phyloP scores from a whole-genome alignment of 2,329 filamentous ascomycete genomes.

The Calonectria pteridis region DNA sequence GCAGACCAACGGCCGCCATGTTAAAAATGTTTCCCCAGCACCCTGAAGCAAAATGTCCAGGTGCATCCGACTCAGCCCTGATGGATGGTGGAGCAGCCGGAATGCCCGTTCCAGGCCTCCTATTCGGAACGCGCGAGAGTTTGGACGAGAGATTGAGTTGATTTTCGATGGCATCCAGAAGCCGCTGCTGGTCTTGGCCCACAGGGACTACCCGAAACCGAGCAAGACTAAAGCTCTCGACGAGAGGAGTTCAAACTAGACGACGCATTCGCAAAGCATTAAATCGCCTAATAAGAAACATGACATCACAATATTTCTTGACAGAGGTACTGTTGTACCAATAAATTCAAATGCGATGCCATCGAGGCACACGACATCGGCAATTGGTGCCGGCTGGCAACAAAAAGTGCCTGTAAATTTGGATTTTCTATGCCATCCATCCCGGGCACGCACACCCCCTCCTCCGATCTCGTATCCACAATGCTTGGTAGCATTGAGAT shows the following conservation, averaged over 20 bases:
- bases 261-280: conserved; percentile 15
- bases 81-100: conserved; percentile 48
- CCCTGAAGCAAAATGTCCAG: conserved; percentile 44
- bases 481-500: background rate
- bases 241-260: conserved; percentile 19
- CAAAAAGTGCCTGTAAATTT: background rate
- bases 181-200: too few relatives aligned
- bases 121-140: conserved; percentile 50
- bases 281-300: conserved; percentile 14
- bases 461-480: background rate
- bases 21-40: conserved; percentile 49
- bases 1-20: conserved; percentile 29
- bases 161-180: conserved; percentile 40
- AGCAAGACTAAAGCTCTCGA: conserved; percentile 37
- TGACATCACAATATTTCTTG: background rate
- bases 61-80: conserved; percentile 41
- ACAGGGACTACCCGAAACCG: too few relatives aligned
- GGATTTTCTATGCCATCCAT: background rate
- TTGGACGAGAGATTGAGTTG: conserved; percentile 39
- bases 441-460: background rate
- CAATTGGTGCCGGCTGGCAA: background rate
- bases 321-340: background rate
- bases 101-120: conserved; percentile 56
- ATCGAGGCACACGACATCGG: background rate
- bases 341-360: background rate